Percentiles rank a stretch among this genome's conserved stretches.
These are phyloP conservation scores for Stemphylium beticola DNA, from an alignment of 2,329 filamentous ascomycete genomes.

Conservation along the genomic window DNA sequence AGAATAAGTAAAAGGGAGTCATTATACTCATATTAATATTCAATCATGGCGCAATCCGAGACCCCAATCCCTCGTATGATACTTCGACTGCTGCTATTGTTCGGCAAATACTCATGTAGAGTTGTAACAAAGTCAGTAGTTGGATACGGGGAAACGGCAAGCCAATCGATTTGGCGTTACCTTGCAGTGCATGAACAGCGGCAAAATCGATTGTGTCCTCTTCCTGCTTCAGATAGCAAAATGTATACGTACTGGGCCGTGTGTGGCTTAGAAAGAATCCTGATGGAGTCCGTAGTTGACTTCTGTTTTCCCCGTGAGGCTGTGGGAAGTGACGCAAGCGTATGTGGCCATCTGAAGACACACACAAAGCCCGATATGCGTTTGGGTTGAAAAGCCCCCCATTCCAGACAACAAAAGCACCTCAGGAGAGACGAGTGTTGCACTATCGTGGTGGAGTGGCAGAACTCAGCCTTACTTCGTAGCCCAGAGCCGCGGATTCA, in stretches of 20 bases:
- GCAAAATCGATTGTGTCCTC: background rate
- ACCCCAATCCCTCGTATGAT: too few relatives aligned
- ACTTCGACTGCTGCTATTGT: too few relatives aligned
- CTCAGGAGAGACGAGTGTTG: conserved; percentile 26
- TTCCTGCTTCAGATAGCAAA: background rate
- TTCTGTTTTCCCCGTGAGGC: background rate
- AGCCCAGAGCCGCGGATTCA: background rate
- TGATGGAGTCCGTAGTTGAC: background rate
- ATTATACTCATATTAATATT: too few relatives aligned
- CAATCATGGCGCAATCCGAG: too few relatives aligned
- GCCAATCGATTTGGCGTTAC: background rate
- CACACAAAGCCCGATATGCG: background rate
- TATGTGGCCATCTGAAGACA: background rate
- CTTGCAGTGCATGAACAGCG: background rate
- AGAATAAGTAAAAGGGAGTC: too few relatives aligned
- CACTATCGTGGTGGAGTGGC: conserved; percentile 18
- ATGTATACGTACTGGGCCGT: background rate
- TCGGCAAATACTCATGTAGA: too few relatives aligned
- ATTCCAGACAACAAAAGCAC: background rate
- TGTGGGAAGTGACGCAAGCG: conserved; percentile 1
- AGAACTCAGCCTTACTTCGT: conserved; percentile 4
- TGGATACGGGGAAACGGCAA: background rate
- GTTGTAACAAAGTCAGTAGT: too few relatives aligned
- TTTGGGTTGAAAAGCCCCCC: background rate
- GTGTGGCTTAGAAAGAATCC: background rate